Base-by-base conservation (phyloP, 257 asterid species). In the Primulina huaijiensis region DNA sequence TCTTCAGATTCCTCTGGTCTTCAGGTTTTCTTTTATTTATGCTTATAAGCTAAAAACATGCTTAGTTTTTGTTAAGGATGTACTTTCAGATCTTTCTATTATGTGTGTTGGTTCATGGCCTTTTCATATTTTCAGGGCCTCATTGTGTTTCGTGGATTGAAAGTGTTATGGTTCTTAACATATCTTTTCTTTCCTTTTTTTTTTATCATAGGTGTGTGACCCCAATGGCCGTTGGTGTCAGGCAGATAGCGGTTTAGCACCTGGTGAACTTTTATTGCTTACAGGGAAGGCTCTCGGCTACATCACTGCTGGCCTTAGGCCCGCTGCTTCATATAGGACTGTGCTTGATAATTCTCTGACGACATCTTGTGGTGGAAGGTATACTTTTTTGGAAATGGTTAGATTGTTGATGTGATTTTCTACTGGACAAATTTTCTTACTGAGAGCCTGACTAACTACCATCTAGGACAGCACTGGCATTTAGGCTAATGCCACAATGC, bases 221-320 rank as follows among this genome's bases (percentile, higher is more conserved):
- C 86, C 95, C 76, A 89, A 87, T 82, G 96, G 99, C 33, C 88
- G 83, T 78, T 93, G 99, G 99, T 93, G 90, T 89, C 88, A 84
- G 78, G 97, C 97, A 65, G 99, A 90, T 81, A 72, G 81, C 72
- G 80, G 87, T 77, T 83, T 88, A 80, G 79, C 74, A 19, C 92
- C 92, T 23, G 96, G 99, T 62, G 96, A 93, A 68, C 90, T 93
- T 64, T 73, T 93, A 76, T 76, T 93, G 74, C 84, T 93, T 31
- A 87, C 99, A n/a, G 99, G 99, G 67, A 93, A 85, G 84, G 92
- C 96, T 74, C 96, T 93, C 75, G 86, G 97, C 81, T 94, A 93
- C 76, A 86, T 85, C 35, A 93, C 99, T 69, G 99, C 96, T 30
- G 96, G 97, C 46, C 88, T 89, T 78, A 87, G 92, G 38, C 90